Evolutionary conservation across 2,329 filamentous ascomycete species (phyloP).

Genomic region (Hymenotorrendiella dingleyae): DNA sequence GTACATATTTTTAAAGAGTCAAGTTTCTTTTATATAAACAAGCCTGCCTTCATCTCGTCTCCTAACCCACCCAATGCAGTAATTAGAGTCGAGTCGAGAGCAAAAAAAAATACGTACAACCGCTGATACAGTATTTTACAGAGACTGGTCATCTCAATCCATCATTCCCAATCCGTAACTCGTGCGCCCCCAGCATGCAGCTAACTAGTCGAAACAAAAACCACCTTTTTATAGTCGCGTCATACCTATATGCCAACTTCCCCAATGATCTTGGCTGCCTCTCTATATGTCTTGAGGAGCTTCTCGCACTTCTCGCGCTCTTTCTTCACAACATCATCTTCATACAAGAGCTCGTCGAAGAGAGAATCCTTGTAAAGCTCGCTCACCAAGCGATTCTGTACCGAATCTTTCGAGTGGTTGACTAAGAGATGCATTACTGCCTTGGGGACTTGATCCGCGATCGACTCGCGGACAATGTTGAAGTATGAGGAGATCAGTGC

Average conservation of each 20-base stretch:
- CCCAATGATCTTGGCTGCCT: slow-evolving; percentile 96
- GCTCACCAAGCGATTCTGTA: slow-evolving; percentile 93
- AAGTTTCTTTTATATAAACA: slow-evolving; percentile 5
- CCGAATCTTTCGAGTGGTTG: slow-evolving; percentile 96
- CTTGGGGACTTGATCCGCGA: slow-evolving; percentile 96
- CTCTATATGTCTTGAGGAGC: slow-evolving; percentile 88
- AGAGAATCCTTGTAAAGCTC: slow-evolving; percentile 89
- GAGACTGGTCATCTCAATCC: slow-evolving; percentile 11
- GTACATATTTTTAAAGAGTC: no score
- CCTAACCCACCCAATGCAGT: neutral
- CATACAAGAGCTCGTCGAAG: slow-evolving; percentile 90
- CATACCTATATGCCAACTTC: slow-evolving; percentile 67
- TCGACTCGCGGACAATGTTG: slow-evolving; percentile 97
- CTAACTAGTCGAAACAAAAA: slow-evolving; percentile 17
- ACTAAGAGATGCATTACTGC: slow-evolving; percentile 98
- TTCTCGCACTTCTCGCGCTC: slow-evolving; percentile 98
- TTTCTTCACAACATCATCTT: slow-evolving; percentile 95
- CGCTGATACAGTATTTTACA: slow-evolving; percentile 29
- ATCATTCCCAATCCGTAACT: slow-evolving; percentile 13
- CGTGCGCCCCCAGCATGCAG: slow-evolving; percentile 11
- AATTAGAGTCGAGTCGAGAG: neutral
- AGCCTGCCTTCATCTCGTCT: neutral
- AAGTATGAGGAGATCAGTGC: slow-evolving; percentile 97
- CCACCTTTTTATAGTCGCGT: slow-evolving; percentile 1
- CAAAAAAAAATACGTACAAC: slow-evolving; percentile 11